Conservation (phyloP, 2,329 filamentous ascomycete genomes). For the Alternaria sp. region DNA sequence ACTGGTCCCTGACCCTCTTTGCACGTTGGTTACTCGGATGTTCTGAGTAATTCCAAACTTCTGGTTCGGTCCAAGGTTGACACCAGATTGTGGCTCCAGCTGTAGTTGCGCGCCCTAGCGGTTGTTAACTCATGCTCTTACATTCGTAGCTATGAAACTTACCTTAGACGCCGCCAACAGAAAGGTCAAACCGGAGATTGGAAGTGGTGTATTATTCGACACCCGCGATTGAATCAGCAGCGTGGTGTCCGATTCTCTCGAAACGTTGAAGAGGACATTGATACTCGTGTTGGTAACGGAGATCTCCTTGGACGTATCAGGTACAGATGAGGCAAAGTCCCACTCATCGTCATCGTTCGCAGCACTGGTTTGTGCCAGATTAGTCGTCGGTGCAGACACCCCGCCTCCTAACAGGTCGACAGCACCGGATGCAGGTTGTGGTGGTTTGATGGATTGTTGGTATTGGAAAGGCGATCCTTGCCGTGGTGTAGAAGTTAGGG, state of each 20-base stretch:
- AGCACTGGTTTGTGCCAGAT: slow-evolving; percentile 34
- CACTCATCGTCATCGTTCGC: slow-evolving; percentile 95
- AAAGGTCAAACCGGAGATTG: slow-evolving; percentile 82
- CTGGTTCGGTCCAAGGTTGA: slow-evolving; percentile 72
- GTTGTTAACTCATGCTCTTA: slow-evolving; percentile 11
- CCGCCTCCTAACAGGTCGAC: slow-evolving; percentile 48
- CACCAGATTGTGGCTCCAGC: slow-evolving; percentile 84
- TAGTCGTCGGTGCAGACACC: slow-evolving; percentile 31
- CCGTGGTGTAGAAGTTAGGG: slow-evolving; percentile 61
- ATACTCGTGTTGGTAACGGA: slow-evolving; percentile 73
- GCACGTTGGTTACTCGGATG: slow-evolving; percentile 78
- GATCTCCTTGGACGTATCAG: slow-evolving; percentile 70
- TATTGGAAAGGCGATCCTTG: slow-evolving; percentile 58
- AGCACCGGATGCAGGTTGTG: slow-evolving; percentile 37
- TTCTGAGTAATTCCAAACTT: slow-evolving; percentile 81
- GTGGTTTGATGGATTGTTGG: slow-evolving; percentile 51
- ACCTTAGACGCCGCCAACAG: slow-evolving; percentile 95
- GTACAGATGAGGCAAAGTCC: slow-evolving; percentile 88
- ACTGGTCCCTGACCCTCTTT: slow-evolving; percentile 73
- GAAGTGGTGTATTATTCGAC: slow-evolving; percentile 76
- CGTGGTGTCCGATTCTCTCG: slow-evolving; percentile 61
- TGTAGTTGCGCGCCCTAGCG: slow-evolving; percentile 77
- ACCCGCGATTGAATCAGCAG: slow-evolving; percentile 80
- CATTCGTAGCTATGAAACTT: slow-evolving; percentile 1
- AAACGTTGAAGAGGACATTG: slow-evolving; percentile 75